Conservation (phyloP, 2,329 filamentous ascomycete genomes). For the Teratosphaeria viscida region DNA sequence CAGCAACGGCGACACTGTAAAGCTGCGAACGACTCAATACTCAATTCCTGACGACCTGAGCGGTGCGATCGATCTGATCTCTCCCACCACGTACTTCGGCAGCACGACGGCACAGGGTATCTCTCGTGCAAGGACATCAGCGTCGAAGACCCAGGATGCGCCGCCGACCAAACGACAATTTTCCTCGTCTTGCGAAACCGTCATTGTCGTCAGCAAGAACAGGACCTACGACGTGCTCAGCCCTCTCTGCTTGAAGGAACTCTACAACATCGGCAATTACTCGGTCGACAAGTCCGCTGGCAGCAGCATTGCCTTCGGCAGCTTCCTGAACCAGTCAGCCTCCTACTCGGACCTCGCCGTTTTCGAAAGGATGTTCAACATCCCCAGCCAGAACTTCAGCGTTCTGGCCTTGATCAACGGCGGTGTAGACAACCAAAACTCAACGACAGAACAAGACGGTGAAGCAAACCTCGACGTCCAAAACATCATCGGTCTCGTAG, state of each 20-base stretch:
- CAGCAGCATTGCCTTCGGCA: conserved; percentile 41
- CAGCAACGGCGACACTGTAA: conserved; percentile 24
- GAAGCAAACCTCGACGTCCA: conserved; percentile 58
- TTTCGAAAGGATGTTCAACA: conserved; percentile 31
- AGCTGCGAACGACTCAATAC: conserved; percentile 30
- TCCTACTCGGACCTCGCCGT: conserved; percentile 35
- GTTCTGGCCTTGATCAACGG: conserved; percentile 16
- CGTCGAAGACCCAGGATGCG: background rate
- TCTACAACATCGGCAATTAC: conserved; percentile 42
- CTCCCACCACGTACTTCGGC: conserved; percentile 34
- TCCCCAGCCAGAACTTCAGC: conserved; percentile 37
- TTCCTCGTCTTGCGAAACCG: conserved; percentile 4
- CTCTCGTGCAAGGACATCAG: background rate
- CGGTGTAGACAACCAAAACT: conserved; percentile 12
- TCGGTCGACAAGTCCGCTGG: conserved; percentile 32
- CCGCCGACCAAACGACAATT: conserved; percentile 5
- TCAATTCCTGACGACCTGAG: conserved; percentile 18
- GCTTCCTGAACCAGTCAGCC: conserved; percentile 43
- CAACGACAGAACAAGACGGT: conserved; percentile 4
- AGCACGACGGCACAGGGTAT: conserved; percentile 11
- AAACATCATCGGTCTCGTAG: conserved; percentile 46
- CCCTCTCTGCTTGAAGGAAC: conserved; percentile 38
- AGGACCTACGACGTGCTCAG: conserved; percentile 24
- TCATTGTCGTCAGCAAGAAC: background rate
- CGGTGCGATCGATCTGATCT: conserved; percentile 18